Percentiles rank a stretch among this genome's conserved stretches.
Evolutionary conservation across 2,329 filamentous ascomycete genomes (phyloP).

Genomic region (Botrytis pseudocinerea): DNA sequence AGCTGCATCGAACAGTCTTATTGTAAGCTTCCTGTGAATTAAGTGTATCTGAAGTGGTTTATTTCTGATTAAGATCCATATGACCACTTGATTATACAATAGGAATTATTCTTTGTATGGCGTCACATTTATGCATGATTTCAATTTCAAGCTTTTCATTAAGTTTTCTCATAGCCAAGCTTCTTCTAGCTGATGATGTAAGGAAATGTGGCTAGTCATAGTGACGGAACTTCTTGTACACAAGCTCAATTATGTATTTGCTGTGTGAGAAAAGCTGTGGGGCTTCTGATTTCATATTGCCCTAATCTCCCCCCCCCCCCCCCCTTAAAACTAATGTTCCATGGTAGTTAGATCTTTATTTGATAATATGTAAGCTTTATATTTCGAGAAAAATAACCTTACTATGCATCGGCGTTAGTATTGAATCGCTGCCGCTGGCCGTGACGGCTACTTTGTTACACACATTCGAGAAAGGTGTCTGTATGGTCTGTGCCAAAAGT

Average conservation of each 20-base stretch:
- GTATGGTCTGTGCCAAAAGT: neutral
- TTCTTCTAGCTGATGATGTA: too few species aligned
- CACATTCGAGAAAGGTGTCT: neutral
- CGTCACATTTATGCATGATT: neutral
- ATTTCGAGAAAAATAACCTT: neutral
- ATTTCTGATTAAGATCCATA: neutral
- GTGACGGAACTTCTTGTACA: rapidly evolving
- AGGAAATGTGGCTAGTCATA: neutral
- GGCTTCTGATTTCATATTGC: neutral
- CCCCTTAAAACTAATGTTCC: too few species aligned
- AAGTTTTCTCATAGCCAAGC: neutral
- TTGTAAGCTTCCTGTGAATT: neutral
- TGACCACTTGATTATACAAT: neutral
- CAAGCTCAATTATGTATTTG: neutral
- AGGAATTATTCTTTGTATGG: neutral
- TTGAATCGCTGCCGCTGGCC: too few species aligned
- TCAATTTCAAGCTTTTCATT: neutral
- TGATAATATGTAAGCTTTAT: too few species aligned
- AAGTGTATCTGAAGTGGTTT: neutral
- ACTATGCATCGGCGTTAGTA: neutral
- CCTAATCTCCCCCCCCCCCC: too few species aligned
- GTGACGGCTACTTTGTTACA: neutral
- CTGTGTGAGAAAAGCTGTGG: neutral
- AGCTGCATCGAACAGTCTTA: neutral
- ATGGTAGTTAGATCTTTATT: too few species aligned